These are phyloP conservation scores for Aegilops sharonensis DNA, from an alignment of 176 grass and related monocot genomes.

Conservation along the genomic window DNA sequence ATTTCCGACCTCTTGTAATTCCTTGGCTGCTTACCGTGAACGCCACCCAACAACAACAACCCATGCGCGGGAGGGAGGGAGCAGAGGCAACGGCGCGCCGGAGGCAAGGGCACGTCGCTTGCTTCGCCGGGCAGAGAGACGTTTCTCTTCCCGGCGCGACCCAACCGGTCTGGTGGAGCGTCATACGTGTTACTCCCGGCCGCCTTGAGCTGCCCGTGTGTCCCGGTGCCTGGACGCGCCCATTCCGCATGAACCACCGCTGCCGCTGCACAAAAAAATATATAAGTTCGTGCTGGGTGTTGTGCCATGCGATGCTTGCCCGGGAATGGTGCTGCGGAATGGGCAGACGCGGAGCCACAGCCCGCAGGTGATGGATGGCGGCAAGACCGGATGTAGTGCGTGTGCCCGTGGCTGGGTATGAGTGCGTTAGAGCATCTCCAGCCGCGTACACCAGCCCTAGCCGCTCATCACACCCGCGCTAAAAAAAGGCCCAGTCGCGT, in stretches of 20 bases:
- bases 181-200: neutral
- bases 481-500: too few species aligned
- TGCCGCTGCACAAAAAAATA: too few species aligned
- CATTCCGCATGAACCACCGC: neutral
- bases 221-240: neutral
- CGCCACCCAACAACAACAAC: slow-evolving; percentile 3
- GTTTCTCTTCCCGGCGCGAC: too few species aligned
- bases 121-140: neutral
- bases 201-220: neutral
- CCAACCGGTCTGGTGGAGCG: neutral
- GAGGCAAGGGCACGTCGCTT: neutral
- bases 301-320: too few species aligned
- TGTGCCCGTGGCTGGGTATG: too few species aligned
- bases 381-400: neutral
- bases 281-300: too few species aligned
- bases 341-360: neutral
- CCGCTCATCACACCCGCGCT: too few species aligned
- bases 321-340: neutral
- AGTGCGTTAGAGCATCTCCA: too few species aligned
- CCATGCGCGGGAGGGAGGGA: too few species aligned
- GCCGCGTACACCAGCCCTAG: too few species aligned
- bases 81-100: neutral
- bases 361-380: too few species aligned
- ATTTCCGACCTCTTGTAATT: too few species aligned
- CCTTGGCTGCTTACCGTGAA: neutral